Evolutionary conservation across 331 rosid species (phyloP).

Genomic region (Acacia pycnantha): DNA sequence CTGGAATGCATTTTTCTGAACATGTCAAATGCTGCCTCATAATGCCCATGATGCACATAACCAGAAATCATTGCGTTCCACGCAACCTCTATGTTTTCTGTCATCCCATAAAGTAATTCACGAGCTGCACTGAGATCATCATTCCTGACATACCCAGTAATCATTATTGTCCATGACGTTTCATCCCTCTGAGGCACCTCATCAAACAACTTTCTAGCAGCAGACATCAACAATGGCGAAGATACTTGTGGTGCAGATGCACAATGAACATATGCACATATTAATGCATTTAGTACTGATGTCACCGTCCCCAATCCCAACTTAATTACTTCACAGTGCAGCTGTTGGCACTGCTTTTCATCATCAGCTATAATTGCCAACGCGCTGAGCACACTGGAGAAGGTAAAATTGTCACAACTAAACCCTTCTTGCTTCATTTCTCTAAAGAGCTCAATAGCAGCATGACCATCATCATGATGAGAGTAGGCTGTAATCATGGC

Average conservation of each 20-base stretch:
- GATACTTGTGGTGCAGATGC: conserved; percentile 47
- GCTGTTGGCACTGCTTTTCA: conserved; percentile 52
- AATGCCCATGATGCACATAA: conserved; percentile 41
- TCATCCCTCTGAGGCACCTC: conserved; percentile 45
- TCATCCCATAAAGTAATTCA: conserved; percentile 50
- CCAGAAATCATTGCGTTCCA: conserved; percentile 66
- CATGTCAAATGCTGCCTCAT: conserved; percentile 38
- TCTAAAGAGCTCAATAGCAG: conserved; percentile 40
- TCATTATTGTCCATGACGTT: conserved; percentile 52
- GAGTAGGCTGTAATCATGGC: conserved; percentile 66
- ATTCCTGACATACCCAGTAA: conserved; percentile 52
- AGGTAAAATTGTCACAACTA: conserved; percentile 45
- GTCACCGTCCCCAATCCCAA: conserved; percentile 32
- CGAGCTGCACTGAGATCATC: conserved; percentile 40
- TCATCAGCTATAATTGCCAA: conserved; percentile 44
- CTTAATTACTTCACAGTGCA: conserved; percentile 57
- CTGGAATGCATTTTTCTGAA: conserved; percentile 42
- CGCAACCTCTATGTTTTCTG: conserved; percentile 37
- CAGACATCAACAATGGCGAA: conserved; percentile 34
- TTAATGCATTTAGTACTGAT: conserved; percentile 47
- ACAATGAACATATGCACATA: conserved; percentile 51
- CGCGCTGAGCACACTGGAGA: conserved; percentile 39
- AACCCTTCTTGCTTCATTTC: conserved; percentile 42
- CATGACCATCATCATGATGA: conserved; percentile 49
- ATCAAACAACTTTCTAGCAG: conserved; percentile 52